Evolutionary conservation across 2,329 filamentous ascomycete genomes (phyloP), one percentile per base, ranked within the genome.

Genomic region (Trichoderma oligosporum): DNA sequence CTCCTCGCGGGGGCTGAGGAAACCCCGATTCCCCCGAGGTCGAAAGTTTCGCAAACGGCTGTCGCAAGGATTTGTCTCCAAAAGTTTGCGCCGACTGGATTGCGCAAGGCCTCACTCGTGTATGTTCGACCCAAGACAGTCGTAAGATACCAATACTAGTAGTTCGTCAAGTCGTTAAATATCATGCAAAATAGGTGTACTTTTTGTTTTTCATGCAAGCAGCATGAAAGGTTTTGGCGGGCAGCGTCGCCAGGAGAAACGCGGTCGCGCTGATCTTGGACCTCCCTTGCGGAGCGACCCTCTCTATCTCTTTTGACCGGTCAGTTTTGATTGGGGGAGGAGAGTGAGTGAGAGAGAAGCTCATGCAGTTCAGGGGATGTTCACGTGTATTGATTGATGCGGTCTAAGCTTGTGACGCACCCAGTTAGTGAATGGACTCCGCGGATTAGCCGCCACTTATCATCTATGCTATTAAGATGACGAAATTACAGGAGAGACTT

Each of bases 191-290:
- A n/a, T n/a, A n/a, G n/a, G n/a, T 14, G 18, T 20, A 18, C 36
- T 46, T 16, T 22, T n/a, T n/a, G n/a, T n/a, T n/a, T 22, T 45
- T 36, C 47, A 22, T 27, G 39, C 16, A 1, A n/a, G 22, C 41
- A 31, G 12, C 14, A 29, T 14, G 22, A 42, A 33, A 18, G 22
- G n/a, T n/a, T n/a, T 22, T 14, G 7, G 18, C 25, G 36, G 45
- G 18, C 38, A 14, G 31, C 16, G 36, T 59, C 57, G 36, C 24
- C 42, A 56, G 52, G 41, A 53, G 41, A 56, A 49, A 62, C 60
- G 61, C 62, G 61, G 60, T 62, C 63, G 63, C 58, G 62, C 60
- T 54, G 60, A 59, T 60, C 47, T 41, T 57, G 57, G 45, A 44
- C 41, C 36, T 55, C 56, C n/a, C 46, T 47, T 57, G 36, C 29